phyloP scores from a whole-genome alignment of 2,329 filamentous ascomycete genomes.

The Sclerotinia trifoliorum region DNA sequence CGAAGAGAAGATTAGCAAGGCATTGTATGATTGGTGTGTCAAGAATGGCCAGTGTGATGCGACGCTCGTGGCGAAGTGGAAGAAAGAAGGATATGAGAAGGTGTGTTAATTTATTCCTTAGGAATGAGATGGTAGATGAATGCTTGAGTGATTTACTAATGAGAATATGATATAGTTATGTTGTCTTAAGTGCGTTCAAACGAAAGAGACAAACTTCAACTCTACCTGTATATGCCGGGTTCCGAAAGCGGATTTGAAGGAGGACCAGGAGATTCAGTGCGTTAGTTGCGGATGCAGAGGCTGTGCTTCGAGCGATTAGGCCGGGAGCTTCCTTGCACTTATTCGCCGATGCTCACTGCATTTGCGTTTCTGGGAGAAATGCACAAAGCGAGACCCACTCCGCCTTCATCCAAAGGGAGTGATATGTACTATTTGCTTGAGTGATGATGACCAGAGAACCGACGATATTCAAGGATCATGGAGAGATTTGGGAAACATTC shows the following conservation, averaged over 20 bases:
- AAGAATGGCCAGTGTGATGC: slow-evolving; percentile 97
- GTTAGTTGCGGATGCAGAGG: slow-evolving; percentile 93
- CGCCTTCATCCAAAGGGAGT: background rate
- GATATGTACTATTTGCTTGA: background rate
- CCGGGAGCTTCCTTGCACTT: background rate
- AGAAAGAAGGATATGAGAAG: slow-evolving; percentile 99
- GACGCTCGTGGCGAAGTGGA: slow-evolving; percentile 98
- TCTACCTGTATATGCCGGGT: slow-evolving; percentile 96
- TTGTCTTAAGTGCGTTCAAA: slow-evolving; percentile 93
- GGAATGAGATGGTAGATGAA: background rate
- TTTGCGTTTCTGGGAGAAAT: background rate
- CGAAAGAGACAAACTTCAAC: slow-evolving; percentile 99
- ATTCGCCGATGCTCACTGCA: background rate
- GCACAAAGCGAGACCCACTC: background rate
- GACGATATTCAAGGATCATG: background rate
- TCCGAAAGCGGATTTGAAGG: slow-evolving; percentile 83
- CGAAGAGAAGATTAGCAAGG: slow-evolving; percentile 87
- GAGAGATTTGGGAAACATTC: background rate
- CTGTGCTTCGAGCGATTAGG: slow-evolving; percentile 78
- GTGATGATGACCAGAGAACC: slow-evolving; percentile 12
- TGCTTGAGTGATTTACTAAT: slow-evolving; percentile 9
- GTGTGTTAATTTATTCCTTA: slow-evolving; percentile 46
- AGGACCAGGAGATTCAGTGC: slow-evolving; percentile 86
- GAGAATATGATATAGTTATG: slow-evolving; percentile 61
- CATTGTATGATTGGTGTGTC: slow-evolving; percentile 91